A percentile compares a stretch with the other conserved stretches of the same genome.
Conservation (phyloP, 73 alveolate genomes). For the Uronychia setigera region DNA sequence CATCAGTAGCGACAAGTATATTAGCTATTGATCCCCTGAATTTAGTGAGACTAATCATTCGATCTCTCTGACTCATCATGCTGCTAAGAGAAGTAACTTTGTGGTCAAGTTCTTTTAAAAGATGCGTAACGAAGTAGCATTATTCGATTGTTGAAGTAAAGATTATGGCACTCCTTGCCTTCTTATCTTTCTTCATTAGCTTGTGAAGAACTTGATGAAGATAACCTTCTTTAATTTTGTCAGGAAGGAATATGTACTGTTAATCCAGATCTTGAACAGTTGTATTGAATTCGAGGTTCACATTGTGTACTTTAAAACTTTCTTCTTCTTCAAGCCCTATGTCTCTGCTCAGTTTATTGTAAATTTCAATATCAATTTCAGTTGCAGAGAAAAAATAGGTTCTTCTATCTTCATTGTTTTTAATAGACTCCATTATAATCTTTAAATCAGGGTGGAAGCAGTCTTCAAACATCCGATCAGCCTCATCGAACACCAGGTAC, state of each 20-base stretch:
- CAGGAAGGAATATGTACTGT: conserved; percentile 88
- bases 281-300: conserved; percentile 50
- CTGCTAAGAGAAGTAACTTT: conserved; percentile 56
- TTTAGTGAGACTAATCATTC: neutral
- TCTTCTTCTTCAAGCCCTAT: conserved; percentile 64
- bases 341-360: conserved; percentile 53
- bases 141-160: conserved; percentile 84
- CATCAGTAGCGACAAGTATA: conserved; percentile 96
- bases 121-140: conserved; percentile 65
- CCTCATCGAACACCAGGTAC: conserved; percentile 96
- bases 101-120: conserved; percentile 59
- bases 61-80: conserved; percentile 58
- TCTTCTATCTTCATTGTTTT: conserved; percentile 71
- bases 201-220: conserved; percentile 80
- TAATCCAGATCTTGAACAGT: conserved; percentile 79
- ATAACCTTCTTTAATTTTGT: conserved; percentile 91
- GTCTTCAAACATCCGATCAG: conserved; percentile 91
- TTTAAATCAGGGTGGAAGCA: conserved; percentile 78
- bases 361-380: conserved; percentile 62
- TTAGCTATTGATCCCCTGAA: neutral
- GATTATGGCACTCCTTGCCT: conserved; percentile 79
- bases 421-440: conserved; percentile 60
- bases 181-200: conserved; percentile 65
- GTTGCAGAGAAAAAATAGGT: conserved; percentile 88
- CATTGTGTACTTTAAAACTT: conserved; percentile 39